Base-by-base conservation (phyloP, 768 basidiomycete species). In the Panellus pusillus region DNA sequence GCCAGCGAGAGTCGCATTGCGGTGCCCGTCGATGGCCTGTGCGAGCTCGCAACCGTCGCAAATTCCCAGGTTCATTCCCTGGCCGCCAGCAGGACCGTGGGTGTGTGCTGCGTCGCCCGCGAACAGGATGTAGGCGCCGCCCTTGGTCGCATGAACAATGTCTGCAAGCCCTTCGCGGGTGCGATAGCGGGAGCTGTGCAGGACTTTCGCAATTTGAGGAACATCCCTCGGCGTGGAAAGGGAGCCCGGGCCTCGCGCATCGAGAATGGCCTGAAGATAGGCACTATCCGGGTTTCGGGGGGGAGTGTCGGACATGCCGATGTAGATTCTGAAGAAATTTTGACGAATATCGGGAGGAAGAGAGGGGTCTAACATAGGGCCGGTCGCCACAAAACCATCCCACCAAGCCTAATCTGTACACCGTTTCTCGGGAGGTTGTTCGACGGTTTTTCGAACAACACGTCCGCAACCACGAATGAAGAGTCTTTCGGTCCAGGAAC, bases 201-300 rank as follows among this genome's bases (percentile, higher is more conserved):
- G 4, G 55, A 57, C 12, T 44, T 39, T n/a, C n/a, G n/a, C n/a
- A n/a, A n/a, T n/a, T n/a, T n/a, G n/a, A n/a, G n/a, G n/a, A n/a
- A n/a, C n/a, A n/a, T n/a, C n/a, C n/a, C n/a, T n/a, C n/a, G n/a
- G n/a, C n/a, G n/a, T n/a, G n/a, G n/a, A n/a, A n/a, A n/a, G 0
- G 50, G 55, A 0, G 50, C 55, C 18, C 45, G 55, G 2, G 49
- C 45, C 44, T 57, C 46, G 8, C 51, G 20, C 18, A 57, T 47
- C 2, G 44, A 45, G 17, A 52, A 50, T 12, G 52, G 46, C 29
- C 47, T 47, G 12, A 41, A 27, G 18, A 41, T 41, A 36, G 52
- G 50, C 5, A 46, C 46, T n/a, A n/a, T n/a, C n/a, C n/a, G n/a
- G 19, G 32, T 17, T n/a, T 18, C 31, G 27, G 47, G 54, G 9